Evolutionary conservation across 2,329 filamentous ascomycete genomes (phyloP), one percentile per base, ranked within the genome.

Genomic region (Curvularia sp.): DNA sequence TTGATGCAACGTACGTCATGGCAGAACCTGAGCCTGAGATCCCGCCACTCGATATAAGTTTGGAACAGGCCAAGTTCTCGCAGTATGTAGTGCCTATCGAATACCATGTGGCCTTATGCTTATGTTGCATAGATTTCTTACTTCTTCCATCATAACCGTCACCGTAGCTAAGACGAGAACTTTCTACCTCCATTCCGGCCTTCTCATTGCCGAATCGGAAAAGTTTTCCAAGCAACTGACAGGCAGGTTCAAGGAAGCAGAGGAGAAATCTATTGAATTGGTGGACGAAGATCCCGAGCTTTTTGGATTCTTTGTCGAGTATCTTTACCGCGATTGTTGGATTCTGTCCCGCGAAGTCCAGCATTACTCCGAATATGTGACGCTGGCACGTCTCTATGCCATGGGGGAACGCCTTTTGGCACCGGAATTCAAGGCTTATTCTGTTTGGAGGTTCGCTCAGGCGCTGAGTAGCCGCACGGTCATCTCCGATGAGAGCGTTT

Each of bases 251-350:
- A 48, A 33, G 9, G 44, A 48, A 48, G 28, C 44, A 22, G 44
- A 48, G n/a, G 10, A 48, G 5, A 48, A 48, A 22, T 8, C 28
- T 3, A 22, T 48, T 33, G 10, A 33, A 22, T 33, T 48, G 6
- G 28, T 7, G n/a, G 66, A 68, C 13, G 58, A 67, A 48, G 64
- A 70, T 49, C 61, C 63, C 3, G 42, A 61, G 5, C 58, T 65
- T 31, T 68, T 69, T 42, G 57, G 60, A 26, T 67, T 57, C 41
- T 70, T 66, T 31, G 60, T 63, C 10, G 61, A 68, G 50, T 70
- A 70, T 46, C 52, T 70, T 33, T 70, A 70, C 48, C 62, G 63
- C 41, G 57, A 68, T 39, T 26, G 39, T 8, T 66, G 58, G 18
- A 58, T 64, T 15, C 28, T 63, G 39, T 63, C 58, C 10, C 42